These are phyloP conservation scores for Aspergillus sergii DNA, from an alignment of 2,329 filamentous ascomycete genomes.

Conservation along the genomic window DNA sequence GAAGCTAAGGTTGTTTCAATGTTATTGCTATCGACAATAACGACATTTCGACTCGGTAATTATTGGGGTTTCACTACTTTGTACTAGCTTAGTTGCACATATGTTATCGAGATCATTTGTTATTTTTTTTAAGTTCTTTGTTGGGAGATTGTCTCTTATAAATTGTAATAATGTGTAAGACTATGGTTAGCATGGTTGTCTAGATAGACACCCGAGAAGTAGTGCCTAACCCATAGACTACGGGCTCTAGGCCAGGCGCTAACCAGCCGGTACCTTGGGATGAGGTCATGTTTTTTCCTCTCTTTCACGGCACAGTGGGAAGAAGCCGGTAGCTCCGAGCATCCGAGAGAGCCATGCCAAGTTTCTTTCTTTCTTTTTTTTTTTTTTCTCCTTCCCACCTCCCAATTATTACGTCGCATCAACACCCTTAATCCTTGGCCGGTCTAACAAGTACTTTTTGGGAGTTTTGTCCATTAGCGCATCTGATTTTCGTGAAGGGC, in stretches of 20 bases:
- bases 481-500: not conserved
- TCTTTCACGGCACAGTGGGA: slow-evolving; percentile 9
- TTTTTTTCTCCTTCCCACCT: not conserved
- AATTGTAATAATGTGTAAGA: not conserved
- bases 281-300: slow-evolving; percentile 18
- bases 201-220: slow-evolving; percentile 6
- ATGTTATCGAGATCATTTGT: not conserved
- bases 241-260: slow-evolving; percentile 16
- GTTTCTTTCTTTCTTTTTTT: not conserved
- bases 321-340: slow-evolving; percentile 19
- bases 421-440: not conserved
- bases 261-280: slow-evolving; percentile 20
- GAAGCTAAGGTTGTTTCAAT: not conserved
- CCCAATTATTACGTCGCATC: not conserved
- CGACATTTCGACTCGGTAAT: not conserved
- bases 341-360: slow-evolving; percentile 14
- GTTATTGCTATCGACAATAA: not conserved
- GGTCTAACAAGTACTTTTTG: not conserved
- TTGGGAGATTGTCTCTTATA: not conserved
- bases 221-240: slow-evolving; percentile 7
- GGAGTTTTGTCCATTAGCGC: not conserved
- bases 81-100: not conserved
- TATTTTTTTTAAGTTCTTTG: not conserved
- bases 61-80: not conserved
- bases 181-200: not conserved